Evolutionary conservation across 768 basidiomycete genomes (phyloP).

Genomic region (Agrocybe pediades): DNA sequence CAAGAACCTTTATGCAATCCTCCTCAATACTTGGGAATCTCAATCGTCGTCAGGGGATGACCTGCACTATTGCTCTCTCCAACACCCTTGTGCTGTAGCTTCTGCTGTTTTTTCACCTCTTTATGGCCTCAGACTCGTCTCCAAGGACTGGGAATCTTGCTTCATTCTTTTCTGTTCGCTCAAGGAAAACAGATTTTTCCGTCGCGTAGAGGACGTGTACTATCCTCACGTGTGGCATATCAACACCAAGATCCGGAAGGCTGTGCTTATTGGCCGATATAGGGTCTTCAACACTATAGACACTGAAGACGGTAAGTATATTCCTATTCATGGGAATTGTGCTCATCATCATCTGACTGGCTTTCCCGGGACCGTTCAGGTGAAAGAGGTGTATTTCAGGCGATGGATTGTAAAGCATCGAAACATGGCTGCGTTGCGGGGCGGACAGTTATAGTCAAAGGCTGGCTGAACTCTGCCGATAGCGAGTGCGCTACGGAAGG

Average conservation of each 20-base stretch:
- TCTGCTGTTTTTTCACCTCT: neutral
- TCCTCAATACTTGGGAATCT: neutral
- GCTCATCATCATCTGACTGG: neutral
- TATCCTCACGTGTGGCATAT: constrained; percentile 34
- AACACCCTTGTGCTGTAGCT: constrained; percentile 1
- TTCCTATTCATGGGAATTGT: neutral
- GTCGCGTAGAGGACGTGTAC: constrained; percentile 5
- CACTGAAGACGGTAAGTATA: constrained; percentile 27
- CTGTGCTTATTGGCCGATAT: constrained; percentile 24
- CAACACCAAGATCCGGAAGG: constrained; percentile 27
- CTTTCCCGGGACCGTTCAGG: too few relatives aligned
- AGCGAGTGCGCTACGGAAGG: constrained; percentile 27
- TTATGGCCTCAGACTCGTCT: neutral
- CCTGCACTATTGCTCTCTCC: constrained; percentile 13
- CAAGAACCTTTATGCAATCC: neutral
- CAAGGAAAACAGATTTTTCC: neutral
- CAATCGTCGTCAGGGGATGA: neutral
- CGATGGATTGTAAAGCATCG: constrained; percentile 25
- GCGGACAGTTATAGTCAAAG: constrained; percentile 28
- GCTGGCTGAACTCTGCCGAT: constrained; percentile 24
- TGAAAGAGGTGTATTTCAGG: constrained; percentile 30
- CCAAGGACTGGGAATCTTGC: neutral
- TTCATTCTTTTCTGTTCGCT: neutral
- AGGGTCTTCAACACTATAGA: constrained; percentile 28
- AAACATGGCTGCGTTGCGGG: constrained; percentile 22